Evolutionary conservation across 768 basidiomycete species (phyloP).

Genomic region (Scleroderma citrinum): DNA sequence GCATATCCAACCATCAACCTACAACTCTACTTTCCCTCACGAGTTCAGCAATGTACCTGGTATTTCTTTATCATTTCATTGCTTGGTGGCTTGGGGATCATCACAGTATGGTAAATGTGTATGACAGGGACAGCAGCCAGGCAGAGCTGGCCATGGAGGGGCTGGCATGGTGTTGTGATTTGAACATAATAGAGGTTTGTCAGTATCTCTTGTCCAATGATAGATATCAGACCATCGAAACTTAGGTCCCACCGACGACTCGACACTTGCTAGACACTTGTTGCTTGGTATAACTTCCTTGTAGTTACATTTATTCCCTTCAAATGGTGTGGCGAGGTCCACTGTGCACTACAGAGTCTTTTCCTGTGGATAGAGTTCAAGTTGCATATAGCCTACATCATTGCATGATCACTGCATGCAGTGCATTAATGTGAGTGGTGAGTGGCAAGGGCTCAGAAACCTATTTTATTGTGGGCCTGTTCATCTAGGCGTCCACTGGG

Average conservation of each 20-base stretch:
- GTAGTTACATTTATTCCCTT: constrained; percentile 93
- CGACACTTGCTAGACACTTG: constrained; percentile 78
- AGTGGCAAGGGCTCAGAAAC: too few species aligned
- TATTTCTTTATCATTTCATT: constrained; percentile 67
- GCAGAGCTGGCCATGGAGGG: constrained; percentile 65
- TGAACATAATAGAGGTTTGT: constrained; percentile 94
- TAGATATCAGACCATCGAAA: too few species aligned
- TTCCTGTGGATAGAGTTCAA: constrained; percentile 86
- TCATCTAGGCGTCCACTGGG: constrained; percentile 82
- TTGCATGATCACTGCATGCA: constrained; percentile 91
- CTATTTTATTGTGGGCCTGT: constrained; percentile 56
- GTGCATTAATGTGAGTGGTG: constrained; percentile 19
- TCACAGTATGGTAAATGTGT: constrained; percentile 87
- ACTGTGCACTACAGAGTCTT: constrained; percentile 65
- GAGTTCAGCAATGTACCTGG: constrained; percentile 19
- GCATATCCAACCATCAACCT: constrained; percentile 37
- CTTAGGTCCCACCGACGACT: too few species aligned
- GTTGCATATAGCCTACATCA: constrained; percentile 94
- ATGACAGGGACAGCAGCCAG: constrained; percentile 79
- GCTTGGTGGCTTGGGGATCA: constrained; percentile 91
- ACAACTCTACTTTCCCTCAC: not conserved
- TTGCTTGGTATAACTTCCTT: constrained; percentile 77
- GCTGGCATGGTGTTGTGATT: constrained; percentile 74
- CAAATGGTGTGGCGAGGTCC: constrained; percentile 89
- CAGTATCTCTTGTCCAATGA: constrained; percentile 70